Base-by-base conservation (phyloP, 2,329 filamentous ascomycete species). In the Botryosphaeria dothidea region DNA sequence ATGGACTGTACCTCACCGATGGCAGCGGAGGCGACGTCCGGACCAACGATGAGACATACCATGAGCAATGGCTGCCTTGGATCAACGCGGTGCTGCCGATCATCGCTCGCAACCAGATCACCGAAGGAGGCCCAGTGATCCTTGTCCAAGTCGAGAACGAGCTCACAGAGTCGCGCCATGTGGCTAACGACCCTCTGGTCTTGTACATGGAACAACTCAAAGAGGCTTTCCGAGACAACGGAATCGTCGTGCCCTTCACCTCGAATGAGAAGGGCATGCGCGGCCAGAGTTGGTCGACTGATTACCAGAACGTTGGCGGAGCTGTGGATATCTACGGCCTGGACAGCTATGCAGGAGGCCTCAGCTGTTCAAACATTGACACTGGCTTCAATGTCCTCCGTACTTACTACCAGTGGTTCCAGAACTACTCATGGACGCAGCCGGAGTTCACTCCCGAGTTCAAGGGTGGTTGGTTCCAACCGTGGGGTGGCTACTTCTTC, bases 1-100 rank as follows among this genome's bases (percentile, higher is more conserved):
- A 88, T 65, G 85, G 87, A 0, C 76, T 87, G 1, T 90, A 87
- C 86, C 73, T 86, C 5, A 88, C 86, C 0, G 88, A 86, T 0
- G 87, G 86, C 48, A 85, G 79, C 27, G 86, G 86, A 57, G 86
- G 86, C 2, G 70, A 72, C 21, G 74, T 86, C 17, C 77, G 86
- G 34, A 78, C 86, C 63, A 81, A 86, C 45, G 81, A 88, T 66
- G 72, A 80, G 4, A 77, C 80, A 52, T 87, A 83, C 71, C 84
- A 82, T 1, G 75, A 78, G 13, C 85, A 85, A 0, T 84, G 84
- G 82, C 81, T 78, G 3, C 83, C 84, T 1, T 88, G 85, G 70
- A 83, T 84, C 73, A 75, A 78, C 9, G 78, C 80, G 15, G 80
- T 86, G 13, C 83, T 83, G 0, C 74, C 79, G 54, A 80, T 86